These are phyloP conservation scores for Amesomyces nigricolor DNA, from an alignment of 2,329 filamentous ascomycete genomes.

Conservation along the genomic window DNA sequence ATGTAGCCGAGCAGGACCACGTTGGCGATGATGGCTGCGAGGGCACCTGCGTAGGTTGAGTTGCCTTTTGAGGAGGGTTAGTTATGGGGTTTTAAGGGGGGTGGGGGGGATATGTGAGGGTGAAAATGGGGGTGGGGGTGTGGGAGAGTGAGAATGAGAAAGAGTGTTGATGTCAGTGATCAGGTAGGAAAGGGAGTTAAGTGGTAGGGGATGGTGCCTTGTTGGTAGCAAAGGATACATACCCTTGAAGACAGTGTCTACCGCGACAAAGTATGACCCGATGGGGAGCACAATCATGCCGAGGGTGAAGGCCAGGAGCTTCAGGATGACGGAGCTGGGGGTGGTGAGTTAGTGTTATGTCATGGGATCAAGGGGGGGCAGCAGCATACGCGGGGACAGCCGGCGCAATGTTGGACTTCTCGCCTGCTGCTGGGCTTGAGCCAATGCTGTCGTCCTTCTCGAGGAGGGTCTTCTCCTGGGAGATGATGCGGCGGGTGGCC, in stretches of 20 bases:
- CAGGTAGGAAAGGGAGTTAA: background rate
- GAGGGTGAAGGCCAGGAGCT: constrained; percentile 82
- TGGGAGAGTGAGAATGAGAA: background rate
- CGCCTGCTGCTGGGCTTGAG: constrained; percentile 37
- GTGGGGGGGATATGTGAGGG: background rate
- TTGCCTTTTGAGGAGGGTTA: constrained; percentile 52
- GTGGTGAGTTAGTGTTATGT: background rate
- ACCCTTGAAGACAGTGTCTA: constrained; percentile 75
- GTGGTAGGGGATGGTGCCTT: background rate
- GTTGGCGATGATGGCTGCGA: constrained; percentile 86
- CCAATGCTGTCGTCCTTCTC: constrained; percentile 49
- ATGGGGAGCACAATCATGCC: constrained; percentile 89
- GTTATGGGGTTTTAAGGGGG: too few relatives aligned
- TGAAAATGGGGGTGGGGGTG: too few relatives aligned
- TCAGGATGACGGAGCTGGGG: constrained; percentile 72
- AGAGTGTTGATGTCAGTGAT: background rate
- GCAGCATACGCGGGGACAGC: constrained; percentile 69
- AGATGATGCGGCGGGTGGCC: constrained; percentile 63
- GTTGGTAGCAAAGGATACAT: constrained; percentile 22
- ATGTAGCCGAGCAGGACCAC: constrained; percentile 87
- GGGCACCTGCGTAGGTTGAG: constrained; percentile 76
- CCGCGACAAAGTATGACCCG: constrained; percentile 77
- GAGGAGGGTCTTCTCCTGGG: constrained; percentile 60
- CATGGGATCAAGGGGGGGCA: background rate
- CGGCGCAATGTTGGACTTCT: constrained; percentile 69